phyloP scores from a whole-genome alignment of 23 red algal genomes.

The Gracilaria vermiculophylla region DNA sequence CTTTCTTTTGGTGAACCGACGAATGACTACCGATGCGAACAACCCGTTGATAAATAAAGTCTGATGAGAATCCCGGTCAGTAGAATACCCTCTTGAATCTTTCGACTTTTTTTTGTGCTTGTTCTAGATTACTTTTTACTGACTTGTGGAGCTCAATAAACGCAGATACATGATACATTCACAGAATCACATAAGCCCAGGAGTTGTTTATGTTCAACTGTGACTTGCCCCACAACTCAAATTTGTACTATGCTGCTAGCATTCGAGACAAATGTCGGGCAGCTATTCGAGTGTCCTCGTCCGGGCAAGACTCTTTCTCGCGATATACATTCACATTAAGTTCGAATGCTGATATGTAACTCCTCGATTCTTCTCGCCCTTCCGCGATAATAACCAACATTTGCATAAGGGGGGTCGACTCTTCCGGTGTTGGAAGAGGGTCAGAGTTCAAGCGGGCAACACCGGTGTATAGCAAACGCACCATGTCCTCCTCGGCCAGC shows the following conservation, averaged over 20 bases:
- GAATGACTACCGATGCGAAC: too few relatives aligned
- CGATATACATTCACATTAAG: conserved; percentile 6
- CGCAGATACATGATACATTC: too few relatives aligned
- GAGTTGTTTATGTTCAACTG: too few relatives aligned
- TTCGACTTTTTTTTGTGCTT: too few relatives aligned
- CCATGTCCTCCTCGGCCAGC: neutral
- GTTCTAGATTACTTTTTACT: too few relatives aligned
- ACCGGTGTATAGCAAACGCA: neutral
- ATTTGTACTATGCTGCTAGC: neutral
- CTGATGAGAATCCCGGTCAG: too few relatives aligned
- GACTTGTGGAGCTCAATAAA: too few relatives aligned
- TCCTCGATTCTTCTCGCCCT: neutral
- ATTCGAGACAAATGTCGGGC: conserved; percentile 4
- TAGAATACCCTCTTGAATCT: too few relatives aligned
- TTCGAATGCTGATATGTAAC: neutral
- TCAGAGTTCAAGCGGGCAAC: conserved; percentile 16
- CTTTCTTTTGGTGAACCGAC: too few relatives aligned
- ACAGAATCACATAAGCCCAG: too few relatives aligned
- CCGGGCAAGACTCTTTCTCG: neutral
- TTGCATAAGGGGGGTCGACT: conserved; percentile 19
- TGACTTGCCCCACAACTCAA: too few relatives aligned
- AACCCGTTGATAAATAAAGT: too few relatives aligned
- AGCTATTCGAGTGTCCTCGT: conserved; percentile 17
- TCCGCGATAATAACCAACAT: conserved; percentile 1
- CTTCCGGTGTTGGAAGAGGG: neutral